These are phyloP conservation scores for Skeletonema grethae DNA, from an alignment of 108 stramenopile genomes.

Conservation along the genomic window DNA sequence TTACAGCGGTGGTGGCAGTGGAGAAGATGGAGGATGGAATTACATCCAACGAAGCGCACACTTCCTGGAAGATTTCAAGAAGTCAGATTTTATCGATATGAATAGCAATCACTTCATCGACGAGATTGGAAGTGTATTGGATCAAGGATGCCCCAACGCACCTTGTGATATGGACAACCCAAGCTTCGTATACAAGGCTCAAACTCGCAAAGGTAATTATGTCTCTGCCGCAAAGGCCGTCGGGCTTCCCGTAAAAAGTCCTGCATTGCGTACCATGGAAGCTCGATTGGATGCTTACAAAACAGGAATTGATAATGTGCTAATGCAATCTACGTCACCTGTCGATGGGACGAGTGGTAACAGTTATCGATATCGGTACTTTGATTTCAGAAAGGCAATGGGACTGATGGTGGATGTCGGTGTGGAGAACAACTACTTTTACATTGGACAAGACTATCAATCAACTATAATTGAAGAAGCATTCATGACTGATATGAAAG, in stretches of 20 bases:
- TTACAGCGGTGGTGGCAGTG: constrained; percentile 4
- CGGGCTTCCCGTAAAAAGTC: not conserved
- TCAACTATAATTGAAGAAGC: constrained; percentile 1
- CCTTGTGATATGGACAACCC: not conserved
- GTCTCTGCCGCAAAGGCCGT: constrained; percentile 1
- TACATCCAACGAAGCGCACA: not conserved
- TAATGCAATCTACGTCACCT: not conserved
- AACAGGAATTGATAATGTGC: not conserved
- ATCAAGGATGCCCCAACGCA: not conserved
- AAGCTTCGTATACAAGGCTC: not conserved
- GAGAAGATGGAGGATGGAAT: constrained; percentile 11
- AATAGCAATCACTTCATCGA: not conserved
- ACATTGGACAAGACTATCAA: constrained; percentile 22
- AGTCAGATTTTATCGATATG: not conserved
- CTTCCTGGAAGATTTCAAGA: not conserved
- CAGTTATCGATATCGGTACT: constrained; percentile 28
- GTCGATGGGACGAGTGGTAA: not conserved
- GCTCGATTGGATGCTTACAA: not conserved
- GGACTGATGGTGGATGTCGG: constrained; percentile 27
- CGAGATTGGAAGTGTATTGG: constrained; percentile 1
- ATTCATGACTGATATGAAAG: constrained; percentile 15
- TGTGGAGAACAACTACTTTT: constrained; percentile 30
- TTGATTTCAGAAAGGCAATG: constrained; percentile 35
- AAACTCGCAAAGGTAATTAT: constrained; percentile 3
- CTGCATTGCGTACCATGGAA: not conserved